A percentile compares a stretch with the other conserved stretches of the same genome.
Conservation (phyloP, 108 stramenopile genomes). For the Cyclotella baltica region DNA sequence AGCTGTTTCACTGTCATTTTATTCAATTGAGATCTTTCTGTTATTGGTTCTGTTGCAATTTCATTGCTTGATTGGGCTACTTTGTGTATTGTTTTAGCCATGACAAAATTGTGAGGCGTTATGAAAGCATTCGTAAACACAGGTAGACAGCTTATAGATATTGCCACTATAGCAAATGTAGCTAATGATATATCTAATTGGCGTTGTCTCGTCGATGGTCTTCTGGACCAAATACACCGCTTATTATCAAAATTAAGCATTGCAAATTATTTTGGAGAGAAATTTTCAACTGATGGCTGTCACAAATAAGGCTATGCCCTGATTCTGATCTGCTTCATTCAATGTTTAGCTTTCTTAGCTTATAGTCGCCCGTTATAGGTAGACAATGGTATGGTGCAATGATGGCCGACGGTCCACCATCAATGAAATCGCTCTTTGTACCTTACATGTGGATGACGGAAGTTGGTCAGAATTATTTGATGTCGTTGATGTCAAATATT, state of each 20-base stretch:
- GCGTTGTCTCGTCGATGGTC: neutral
- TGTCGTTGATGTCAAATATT: no score
- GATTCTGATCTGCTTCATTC: no score
- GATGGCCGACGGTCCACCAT: no score
- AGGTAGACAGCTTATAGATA: neutral
- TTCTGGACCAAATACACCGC: neutral
- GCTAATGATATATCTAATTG: neutral
- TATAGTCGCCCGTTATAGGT: no score
- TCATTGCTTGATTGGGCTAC: constrained; percentile 11
- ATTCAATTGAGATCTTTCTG: constrained; percentile 31
- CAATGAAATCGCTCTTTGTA: no score
- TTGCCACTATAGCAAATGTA: neutral
- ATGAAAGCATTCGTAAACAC: constrained; percentile 1
- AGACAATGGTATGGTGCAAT: no score
- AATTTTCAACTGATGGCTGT: no score
- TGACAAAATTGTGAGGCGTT: neutral
- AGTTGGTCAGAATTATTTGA: no score
- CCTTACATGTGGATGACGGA: no score
- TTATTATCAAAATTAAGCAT: neutral
- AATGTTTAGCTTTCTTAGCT: no score
- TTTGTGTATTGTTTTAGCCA: constrained; percentile 11
- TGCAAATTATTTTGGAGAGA: no score
- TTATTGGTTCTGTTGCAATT: neutral
- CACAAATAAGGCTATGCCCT: no score
- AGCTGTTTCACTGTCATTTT: constrained; percentile 79